These are phyloP conservation scores for Picea engelmannii DNA, from an alignment of 83 land plant species.

Conservation along the genomic window DNA sequence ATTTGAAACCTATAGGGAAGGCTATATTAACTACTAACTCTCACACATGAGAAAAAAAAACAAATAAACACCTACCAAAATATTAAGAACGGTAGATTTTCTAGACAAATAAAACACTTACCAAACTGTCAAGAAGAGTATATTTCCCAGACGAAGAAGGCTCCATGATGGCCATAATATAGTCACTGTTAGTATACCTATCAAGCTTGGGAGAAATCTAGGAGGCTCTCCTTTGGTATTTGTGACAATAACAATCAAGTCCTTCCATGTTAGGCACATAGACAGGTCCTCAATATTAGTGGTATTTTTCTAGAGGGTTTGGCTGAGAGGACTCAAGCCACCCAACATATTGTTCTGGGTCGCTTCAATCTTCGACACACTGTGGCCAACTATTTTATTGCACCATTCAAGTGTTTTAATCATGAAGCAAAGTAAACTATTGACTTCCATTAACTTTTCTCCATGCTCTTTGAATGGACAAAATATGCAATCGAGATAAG, in stretches of 20 bases:
- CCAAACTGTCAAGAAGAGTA: conserved; percentile 75
- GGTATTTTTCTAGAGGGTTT: conserved; percentile 11
- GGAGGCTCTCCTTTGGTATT: conserved; percentile 25
- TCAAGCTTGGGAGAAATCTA: conserved; percentile 48
- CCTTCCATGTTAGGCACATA: conserved; percentile 41
- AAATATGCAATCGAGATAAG: too few relatives aligned
- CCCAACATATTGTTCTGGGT: not conserved
- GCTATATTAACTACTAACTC: too few relatives aligned
- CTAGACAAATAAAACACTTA: conserved; percentile 39
- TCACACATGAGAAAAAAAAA: not conserved
- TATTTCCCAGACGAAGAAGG: conserved; percentile 88
- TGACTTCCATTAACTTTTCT: too few relatives aligned
- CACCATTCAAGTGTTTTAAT: not conserved
- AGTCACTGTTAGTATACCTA: conserved; percentile 73
- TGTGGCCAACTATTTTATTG: not conserved
- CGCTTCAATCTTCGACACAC: not conserved
- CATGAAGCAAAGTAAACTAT: too few relatives aligned
- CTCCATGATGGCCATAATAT: conserved; percentile 81
- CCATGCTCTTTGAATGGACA: too few relatives aligned
- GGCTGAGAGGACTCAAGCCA: conserved; percentile 14
- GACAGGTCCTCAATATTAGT: conserved; percentile 8
- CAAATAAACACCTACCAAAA: too few relatives aligned
- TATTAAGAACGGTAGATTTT: too few relatives aligned
- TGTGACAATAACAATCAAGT: conserved; percentile 47
- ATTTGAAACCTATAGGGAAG: too few relatives aligned